A percentile compares a stretch with the other conserved stretches of the same genome.
Evolutionary conservation across 108 stramenopile genomes (phyloP).

Genomic region (Seminavis robusta): DNA sequence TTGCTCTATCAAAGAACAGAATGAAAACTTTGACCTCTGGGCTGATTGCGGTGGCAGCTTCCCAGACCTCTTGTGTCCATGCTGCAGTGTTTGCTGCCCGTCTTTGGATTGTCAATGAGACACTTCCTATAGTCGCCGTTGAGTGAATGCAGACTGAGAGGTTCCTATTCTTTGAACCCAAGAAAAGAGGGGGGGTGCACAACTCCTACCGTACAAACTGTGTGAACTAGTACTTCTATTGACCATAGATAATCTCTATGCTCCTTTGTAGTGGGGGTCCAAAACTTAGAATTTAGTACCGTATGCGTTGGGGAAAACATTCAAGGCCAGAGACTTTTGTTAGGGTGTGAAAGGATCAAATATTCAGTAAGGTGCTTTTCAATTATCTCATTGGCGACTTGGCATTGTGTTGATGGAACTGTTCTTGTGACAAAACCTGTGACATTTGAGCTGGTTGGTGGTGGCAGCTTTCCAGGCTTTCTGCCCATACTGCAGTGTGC

Average conservation of each 20-base stretch:
- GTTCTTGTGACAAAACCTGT: too few species aligned
- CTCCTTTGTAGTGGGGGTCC: not conserved
- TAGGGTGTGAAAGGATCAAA: too few species aligned
- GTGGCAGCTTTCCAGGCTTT: too few species aligned
- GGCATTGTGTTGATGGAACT: too few species aligned
- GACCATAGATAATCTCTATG: not conserved
- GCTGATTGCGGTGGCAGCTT: conserved; percentile 28
- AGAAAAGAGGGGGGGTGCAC: not conserved
- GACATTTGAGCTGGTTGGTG: too few species aligned
- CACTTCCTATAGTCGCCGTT: not conserved
- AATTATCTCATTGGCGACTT: too few species aligned
- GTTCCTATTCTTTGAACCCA: not conserved
- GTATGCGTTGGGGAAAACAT: too few species aligned
- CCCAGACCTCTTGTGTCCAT: conserved; percentile 1
- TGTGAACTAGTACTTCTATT: not conserved
- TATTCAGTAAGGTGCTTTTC: too few species aligned
- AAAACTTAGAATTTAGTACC: too few species aligned
- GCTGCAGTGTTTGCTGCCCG: conserved; percentile 12
- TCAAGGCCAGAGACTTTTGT: too few species aligned
- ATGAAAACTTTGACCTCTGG: conserved; percentile 27
- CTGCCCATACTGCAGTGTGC: too few species aligned
- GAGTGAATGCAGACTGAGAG: not conserved
- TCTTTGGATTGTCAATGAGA: not conserved
- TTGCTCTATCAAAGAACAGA: conserved; percentile 15
- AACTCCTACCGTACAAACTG: not conserved